Evolutionary conservation across 306 rosid species (phyloP), one percentile per base, ranked within the genome.

Genomic region (Cyamopsis tetragonoloba): DNA sequence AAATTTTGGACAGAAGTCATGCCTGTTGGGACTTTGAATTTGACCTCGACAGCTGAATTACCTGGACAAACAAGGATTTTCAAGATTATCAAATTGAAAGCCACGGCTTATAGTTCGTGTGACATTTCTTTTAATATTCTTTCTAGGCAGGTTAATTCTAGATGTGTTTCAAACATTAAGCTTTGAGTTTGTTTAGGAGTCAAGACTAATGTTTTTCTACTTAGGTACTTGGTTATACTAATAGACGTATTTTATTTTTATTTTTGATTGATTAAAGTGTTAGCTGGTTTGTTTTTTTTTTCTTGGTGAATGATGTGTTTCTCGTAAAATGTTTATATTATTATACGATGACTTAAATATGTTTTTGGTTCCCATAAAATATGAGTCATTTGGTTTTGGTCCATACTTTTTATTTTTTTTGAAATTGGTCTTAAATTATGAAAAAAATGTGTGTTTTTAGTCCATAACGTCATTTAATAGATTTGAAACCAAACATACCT

Each of bases 1-100:
- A 7, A 6, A 0, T 77, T 80, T 26, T 41, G 1, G n/a, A 0
- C 0, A 0, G 75, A 84, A 3, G 0, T 55, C 13, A 1, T 1
- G 3, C 48, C 19, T 8, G 1, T 0, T 22, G 78, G 78, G 44
- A 32, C 28, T 6, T 48, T 86, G 57, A 78, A 50, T 55, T 23
- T 88, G 62, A 76, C 70, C 26, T 79, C 86, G 4, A 59, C 20
- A 0, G 31, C 85, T 13, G 1, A 14, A 19, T 34, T 86, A 3
- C 78, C 61, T 12, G 89, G 89, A 23, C 75, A 75, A 75, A 78
- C 51, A 28, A 61, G 17, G 18, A 0, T 60, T 15, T 32, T 88
- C 0, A 80, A 82, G 48, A 26, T 79, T 14, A 28, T 88, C 42
- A 83, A 77, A 77, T 3, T 66, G n/a, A 71, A 65, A 54, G 87